Evolutionary conservation across 257 asterid genomes (phyloP), one percentile per base, ranked within the genome.

Genomic region (Solanum habrochaites): DNA sequence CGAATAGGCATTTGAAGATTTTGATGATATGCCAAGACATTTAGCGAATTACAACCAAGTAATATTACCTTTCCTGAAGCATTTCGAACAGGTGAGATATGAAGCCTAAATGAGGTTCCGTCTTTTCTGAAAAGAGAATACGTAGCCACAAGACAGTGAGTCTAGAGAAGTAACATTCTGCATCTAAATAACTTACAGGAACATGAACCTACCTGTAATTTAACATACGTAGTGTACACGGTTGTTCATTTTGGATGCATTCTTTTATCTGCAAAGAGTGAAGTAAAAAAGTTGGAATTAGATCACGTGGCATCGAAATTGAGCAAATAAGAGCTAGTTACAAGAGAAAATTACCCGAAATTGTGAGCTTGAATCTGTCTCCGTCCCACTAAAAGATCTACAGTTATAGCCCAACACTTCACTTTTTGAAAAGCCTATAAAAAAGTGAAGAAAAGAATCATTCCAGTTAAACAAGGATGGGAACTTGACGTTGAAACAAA

Each of bases 381-480:
- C 90, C n/a, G 16, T 62, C 87, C 96, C 98, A 69, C 96, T 92
- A 89, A 94, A 91, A 90, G 96, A 94, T 90, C 99, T 94, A 85
- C 97, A 94, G 83, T 97, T 95, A 85, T 67, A 90, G 60, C 99
- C 99, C 88, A 95, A 42, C 82, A 95, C 96, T 90, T 97, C 99
- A 87, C 93, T 92, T 90, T 94, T 92, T 32, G 88, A 90, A 85
- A 96, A 97, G 80, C 99, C 99, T 97, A 87, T 87, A 75, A 75
- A 87, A 74, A 45, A 43, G 70, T 23, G 18, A 78, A 78, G 18
- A 5, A 27, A 43, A 78, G 11, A 45, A 45, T 45, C 42, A 9
- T 15, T 27, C 39, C 25, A 78, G 66, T 16, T 13, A 49, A 72
- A 16, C 83, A 43, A 78, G 62, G 40, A 43, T 45, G 62, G 45